Conservation (phyloP, 177 flowering plant species). For the Tripterygium wilfordii region DNA sequence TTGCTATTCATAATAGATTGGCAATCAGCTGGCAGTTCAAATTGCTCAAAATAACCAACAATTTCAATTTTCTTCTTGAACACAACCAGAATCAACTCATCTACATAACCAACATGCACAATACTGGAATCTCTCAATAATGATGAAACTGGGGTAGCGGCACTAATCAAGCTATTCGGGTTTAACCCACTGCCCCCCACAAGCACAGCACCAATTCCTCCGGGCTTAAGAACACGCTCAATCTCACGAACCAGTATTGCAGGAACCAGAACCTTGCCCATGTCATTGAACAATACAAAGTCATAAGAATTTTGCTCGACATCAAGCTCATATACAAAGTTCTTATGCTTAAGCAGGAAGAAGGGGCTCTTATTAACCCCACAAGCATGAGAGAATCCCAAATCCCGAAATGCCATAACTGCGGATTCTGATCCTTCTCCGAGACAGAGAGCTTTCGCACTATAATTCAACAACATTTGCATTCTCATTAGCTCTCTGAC, state of each 20-base stretch:
- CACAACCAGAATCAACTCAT: constrained; percentile 42
- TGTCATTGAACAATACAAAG: constrained; percentile 58
- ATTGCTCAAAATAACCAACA: constrained; percentile 32
- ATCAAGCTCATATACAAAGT: constrained; percentile 41
- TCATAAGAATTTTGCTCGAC: constrained; percentile 51
- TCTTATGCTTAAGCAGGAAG: constrained; percentile 37
- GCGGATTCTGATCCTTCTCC: constrained; percentile 58
- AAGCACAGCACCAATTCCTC: constrained; percentile 72
- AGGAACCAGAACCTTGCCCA: constrained; percentile 61
- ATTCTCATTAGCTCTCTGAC: constrained; percentile 49
- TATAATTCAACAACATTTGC: constrained; percentile 39
- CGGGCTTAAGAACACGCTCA: constrained; percentile 71
- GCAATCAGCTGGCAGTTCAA: constrained; percentile 52
- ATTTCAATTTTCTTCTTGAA: constrained; percentile 53
- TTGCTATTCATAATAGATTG: constrained; percentile 42
- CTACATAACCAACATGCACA: constrained; percentile 42
- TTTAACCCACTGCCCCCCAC: constrained; percentile 26
- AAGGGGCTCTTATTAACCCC: constrained; percentile 36
- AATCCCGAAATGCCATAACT: constrained; percentile 35
- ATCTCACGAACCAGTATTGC: constrained; percentile 65
- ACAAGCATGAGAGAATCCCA: constrained; percentile 41
- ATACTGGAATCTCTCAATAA: constrained; percentile 56
- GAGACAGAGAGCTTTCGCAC: constrained; percentile 55
- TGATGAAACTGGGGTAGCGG: constrained; percentile 58
- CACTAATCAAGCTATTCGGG: constrained; percentile 47